phyloP scores from a whole-genome alignment of 495 filamentous ascomycete genomes.

The Parathielavia appendiculata region DNA sequence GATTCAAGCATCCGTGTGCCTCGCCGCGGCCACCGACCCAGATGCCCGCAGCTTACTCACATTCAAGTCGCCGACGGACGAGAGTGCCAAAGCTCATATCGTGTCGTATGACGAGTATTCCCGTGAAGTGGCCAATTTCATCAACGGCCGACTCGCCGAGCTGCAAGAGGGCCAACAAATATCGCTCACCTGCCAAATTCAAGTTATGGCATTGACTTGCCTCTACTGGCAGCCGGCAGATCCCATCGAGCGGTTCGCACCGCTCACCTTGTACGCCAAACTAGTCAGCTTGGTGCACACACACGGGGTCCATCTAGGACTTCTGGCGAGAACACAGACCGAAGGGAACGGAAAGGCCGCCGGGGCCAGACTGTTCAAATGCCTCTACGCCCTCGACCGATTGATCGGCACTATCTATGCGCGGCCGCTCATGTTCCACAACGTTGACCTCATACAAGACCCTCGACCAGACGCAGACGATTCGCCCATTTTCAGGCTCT shows the following conservation, averaged over 20 bases:
- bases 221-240: conserved; percentile 29
- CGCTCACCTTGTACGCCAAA: conserved; percentile 17
- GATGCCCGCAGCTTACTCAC: conserved; percentile 20
- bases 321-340: background rate
- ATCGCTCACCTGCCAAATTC: conserved; percentile 18
- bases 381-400: conserved; percentile 63
- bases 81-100: conserved; percentile 13
- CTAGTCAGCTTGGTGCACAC: conserved; percentile 58
- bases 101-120: conserved; percentile 38
- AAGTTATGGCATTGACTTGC: conserved; percentile 26
- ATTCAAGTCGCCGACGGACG: conserved; percentile 33
- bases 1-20: conserved; percentile 42
- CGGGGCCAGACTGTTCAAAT: conserved; percentile 51
- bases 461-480: conserved; percentile 30
- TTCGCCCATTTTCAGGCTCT: conserved; percentile 42
- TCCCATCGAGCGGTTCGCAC: conserved; percentile 16
- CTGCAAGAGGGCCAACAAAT: conserved; percentile 12
- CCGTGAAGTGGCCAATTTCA: conserved; percentile 28
- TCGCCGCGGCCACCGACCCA: conserved; percentile 47
- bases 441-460: conserved; percentile 53
- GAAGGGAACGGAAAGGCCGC: background rate
- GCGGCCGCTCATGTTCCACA: conserved; percentile 59
- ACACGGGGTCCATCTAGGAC: conserved; percentile 53
- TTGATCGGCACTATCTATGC: conserved; percentile 59
- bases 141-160: conserved; percentile 26